These are phyloP conservation scores for Tetraselmis striata DNA, from an alignment of 139 green algal species.

Conservation along the genomic window DNA sequence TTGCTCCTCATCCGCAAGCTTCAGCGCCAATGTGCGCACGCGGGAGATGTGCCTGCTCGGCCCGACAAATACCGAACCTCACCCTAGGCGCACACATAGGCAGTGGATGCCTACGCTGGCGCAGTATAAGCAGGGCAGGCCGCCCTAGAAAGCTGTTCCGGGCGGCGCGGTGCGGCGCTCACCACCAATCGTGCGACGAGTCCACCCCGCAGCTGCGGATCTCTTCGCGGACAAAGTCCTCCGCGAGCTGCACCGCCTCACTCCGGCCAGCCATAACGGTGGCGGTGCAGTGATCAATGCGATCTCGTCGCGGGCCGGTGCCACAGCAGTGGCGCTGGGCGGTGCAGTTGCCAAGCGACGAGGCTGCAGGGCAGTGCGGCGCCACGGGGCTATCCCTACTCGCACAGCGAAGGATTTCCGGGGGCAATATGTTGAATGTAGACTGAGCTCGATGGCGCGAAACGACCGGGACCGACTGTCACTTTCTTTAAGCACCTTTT, in stretches of 20 bases:
- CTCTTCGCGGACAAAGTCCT: background rate
- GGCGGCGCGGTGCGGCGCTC: background rate
- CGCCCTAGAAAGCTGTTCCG: background rate
- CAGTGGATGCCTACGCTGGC: background rate
- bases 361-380: no score
- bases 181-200: background rate
- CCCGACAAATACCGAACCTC: background rate
- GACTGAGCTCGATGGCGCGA: no score
- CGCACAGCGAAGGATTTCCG: no score
- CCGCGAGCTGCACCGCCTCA: background rate
- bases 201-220: background rate
- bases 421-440: no score
- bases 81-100: background rate
- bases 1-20: background rate
- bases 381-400: no score
- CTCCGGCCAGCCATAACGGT: background rate
- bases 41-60: background rate
- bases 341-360: no score
- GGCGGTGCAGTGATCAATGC: no score
- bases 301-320: no score
- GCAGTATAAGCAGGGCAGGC: background rate
- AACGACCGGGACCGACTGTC: no score
- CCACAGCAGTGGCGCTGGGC: no score
- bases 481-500: no score
- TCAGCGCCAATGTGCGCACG: background rate